phyloP scores from a whole-genome alignment of 768 basidiomycete species.

The Boletus rex-veris region DNA sequence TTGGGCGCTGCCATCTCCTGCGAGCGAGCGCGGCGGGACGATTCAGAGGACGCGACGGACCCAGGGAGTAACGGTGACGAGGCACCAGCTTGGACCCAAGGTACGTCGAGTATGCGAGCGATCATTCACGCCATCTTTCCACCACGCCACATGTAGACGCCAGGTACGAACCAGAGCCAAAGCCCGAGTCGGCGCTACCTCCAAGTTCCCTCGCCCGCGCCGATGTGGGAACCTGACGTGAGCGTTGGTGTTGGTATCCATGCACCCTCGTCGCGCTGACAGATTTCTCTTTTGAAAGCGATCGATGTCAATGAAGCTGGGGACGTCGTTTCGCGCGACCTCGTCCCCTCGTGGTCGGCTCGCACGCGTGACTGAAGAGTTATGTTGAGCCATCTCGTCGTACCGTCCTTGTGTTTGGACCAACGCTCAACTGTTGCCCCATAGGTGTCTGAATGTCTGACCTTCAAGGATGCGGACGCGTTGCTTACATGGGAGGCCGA shows the following conservation, averaged over 20 bases:
- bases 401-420: background rate
- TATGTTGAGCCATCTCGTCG: background rate
- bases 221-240: constrained; percentile 13
- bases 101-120: background rate
- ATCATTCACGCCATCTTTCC: too few relatives aligned
- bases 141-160: background rate
- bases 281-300: background rate
- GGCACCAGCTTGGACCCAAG: background rate
- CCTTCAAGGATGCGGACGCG: background rate
- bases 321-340: constrained; percentile 9
- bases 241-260: background rate
- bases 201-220: constrained; percentile 12
- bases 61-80: background rate
- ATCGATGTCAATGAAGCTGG: background rate
- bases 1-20: background rate
- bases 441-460: constrained; percentile 8
- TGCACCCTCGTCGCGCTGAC: background rate
- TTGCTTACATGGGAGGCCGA: background rate
- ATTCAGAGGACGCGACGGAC: background rate
- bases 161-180: background rate
- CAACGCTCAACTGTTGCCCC: background rate
- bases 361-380: constrained; percentile 20
- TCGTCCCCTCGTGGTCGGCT: constrained; percentile 14
- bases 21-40: background rate
- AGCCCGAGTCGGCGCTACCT: constrained; percentile 3